phyloP scores from a whole-genome alignment of 2,329 filamentous ascomycete species.

The Diaporthe citriasiana region DNA sequence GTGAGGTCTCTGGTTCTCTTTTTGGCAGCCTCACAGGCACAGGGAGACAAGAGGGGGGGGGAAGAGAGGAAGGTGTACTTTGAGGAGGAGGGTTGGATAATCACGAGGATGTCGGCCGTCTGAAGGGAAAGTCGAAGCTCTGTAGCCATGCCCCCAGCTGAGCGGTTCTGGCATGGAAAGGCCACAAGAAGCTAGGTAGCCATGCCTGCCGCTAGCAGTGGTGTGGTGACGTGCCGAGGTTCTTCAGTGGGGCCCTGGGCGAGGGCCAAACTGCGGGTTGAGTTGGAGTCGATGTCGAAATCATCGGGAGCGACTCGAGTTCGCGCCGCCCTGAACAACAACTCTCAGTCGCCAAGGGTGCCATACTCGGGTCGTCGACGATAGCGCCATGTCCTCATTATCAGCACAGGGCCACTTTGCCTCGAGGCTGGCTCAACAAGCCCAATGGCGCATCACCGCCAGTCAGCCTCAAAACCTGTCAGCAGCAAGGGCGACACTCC shows the following conservation, averaged over 20 bases:
- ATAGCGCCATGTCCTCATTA: slow-evolving; percentile 24
- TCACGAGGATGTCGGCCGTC: neutral
- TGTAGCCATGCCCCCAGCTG: neutral
- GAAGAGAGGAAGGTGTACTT: neutral
- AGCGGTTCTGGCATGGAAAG: neutral
- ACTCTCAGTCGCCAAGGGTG: neutral
- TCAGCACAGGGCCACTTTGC: neutral
- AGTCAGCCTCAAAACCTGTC: neutral
- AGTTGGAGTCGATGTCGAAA: neutral
- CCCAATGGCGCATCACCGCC: slow-evolving; percentile 24
- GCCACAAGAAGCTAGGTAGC: neutral
- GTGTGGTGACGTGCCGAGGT: slow-evolving; percentile 15
- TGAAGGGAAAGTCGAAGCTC: neutral
- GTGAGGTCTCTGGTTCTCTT: neutral
- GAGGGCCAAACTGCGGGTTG: neutral
- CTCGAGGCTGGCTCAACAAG: slow-evolving; percentile 21
- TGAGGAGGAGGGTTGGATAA: neutral
- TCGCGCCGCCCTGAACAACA: neutral
- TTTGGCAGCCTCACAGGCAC: too few species aligned
- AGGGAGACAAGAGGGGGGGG: neutral
- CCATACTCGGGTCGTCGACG: neutral
- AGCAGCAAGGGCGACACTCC: neutral
- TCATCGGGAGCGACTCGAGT: neutral
- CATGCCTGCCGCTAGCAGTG: slow-evolving; percentile 10
- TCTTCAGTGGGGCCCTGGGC: neutral